Evolutionary conservation across 345 rosid genomes (phyloP), one percentile per base, ranked within the genome.

Genomic region (Streptanthus diversifolius): DNA sequence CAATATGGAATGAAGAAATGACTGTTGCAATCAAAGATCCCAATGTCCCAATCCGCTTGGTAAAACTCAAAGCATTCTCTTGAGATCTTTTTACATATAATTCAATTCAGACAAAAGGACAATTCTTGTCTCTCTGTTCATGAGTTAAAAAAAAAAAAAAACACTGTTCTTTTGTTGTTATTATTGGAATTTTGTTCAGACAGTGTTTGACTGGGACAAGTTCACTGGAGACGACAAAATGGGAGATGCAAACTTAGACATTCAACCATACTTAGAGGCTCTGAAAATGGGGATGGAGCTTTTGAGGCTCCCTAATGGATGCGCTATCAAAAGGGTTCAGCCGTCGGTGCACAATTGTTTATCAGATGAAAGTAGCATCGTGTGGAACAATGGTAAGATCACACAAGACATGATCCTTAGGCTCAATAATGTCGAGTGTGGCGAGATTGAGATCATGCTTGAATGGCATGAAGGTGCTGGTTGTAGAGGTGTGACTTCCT

Each of bases 221-320:
- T 70, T 91, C 27, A 80, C 85, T 0, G 81, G 71, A 24, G 99
- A 95, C 51, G 99, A 95, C 79, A 75, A 77, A 36, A 87, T 91
- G 98, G 98, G 98, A 55, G 89, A 90, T 15, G 96, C 95, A 18
- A 86, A 85, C 52, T 63, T 95, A n/a, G 93, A 85, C 63, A 70
- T 91, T 18, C 74, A 72, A 63, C 77, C 90, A 0, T 95, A 80
- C 30, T n/a, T 88, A 8, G 90, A 83, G 25, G 82, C 91, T 41
- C 39, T 83, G 14, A 74, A 58, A 72, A 84, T 83, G 92, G 75
- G 82, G 5, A 77, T 77, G 77, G 80, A 77, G 51, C 66, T 89
- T 64, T 30, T 54, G 17, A 80, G 79, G 18, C 75, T 95, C 0
- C 90, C 92, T 27, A 81, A 63, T 22, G 95, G 91, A 2, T 83